phyloP scores from a whole-genome alignment of 2,329 filamentous ascomycete genomes.

The Ceratocystis papillata region DNA sequence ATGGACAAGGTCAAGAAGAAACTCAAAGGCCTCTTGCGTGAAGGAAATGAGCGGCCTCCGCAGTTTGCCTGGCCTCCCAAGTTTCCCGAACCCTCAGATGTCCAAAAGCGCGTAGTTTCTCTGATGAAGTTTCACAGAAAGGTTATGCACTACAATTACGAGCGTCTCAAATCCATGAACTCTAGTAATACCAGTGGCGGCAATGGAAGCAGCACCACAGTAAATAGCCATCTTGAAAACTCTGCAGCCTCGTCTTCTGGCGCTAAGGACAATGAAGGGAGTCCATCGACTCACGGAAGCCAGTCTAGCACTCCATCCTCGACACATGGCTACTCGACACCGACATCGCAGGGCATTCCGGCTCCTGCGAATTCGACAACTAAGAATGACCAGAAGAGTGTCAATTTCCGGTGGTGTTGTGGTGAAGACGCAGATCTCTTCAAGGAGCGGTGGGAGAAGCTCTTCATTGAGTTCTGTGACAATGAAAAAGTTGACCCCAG shows the following conservation, averaged over 20 bases:
- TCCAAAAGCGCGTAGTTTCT: constrained; percentile 83
- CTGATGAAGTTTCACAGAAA: constrained; percentile 94
- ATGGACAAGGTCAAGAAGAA: constrained; percentile 99
- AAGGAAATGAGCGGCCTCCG: constrained; percentile 84
- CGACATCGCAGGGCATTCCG: constrained; percentile 9
- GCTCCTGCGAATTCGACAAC: constrained; percentile 1
- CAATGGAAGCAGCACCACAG: background rate
- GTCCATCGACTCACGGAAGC: constrained; percentile 42
- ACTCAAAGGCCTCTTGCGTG: constrained; percentile 80
- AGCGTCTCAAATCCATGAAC: constrained; percentile 52
- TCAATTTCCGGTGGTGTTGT: constrained; percentile 66
- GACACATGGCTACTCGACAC: constrained; percentile 6
- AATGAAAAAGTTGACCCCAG: constrained; percentile 96
- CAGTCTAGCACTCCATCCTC: constrained; percentile 21
- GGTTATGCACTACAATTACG: constrained; percentile 92
- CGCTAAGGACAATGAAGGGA: constrained; percentile 14
- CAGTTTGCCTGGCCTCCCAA: constrained; percentile 98
- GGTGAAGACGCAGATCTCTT: constrained; percentile 92
- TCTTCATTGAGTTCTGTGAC: constrained; percentile 93
- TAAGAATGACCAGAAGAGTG: constrained; percentile 19
- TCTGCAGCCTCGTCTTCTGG: constrained; percentile 1
- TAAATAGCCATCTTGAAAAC: background rate
- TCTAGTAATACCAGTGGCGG: background rate
- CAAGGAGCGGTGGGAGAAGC: constrained; percentile 94
- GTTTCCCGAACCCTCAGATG: constrained; percentile 86